These are phyloP conservation scores for Sporothrix luriei DNA, from an alignment of 2,329 filamentous ascomycete species.

Conservation along the genomic window DNA sequence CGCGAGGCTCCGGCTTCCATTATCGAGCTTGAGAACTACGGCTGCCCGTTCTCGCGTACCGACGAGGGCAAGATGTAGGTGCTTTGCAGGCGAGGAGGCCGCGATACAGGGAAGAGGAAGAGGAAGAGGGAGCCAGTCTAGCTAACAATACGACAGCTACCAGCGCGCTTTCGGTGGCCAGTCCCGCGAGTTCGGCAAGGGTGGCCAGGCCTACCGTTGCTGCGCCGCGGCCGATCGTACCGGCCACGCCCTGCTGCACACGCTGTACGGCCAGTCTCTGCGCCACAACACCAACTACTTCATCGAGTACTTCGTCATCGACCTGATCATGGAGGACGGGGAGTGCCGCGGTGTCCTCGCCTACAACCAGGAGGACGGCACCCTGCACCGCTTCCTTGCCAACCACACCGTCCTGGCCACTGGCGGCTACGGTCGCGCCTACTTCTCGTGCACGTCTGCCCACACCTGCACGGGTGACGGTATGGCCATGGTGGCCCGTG, in stretches of 20 bases:
- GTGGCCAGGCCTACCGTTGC: constrained; percentile 96
- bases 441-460: constrained; percentile 97
- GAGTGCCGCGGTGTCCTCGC: constrained; percentile 95
- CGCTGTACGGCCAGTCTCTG: constrained; percentile 95
- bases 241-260: constrained; percentile 96
- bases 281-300: constrained; percentile 99
- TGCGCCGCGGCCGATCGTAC: constrained; percentile 96
- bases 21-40: constrained; percentile 95
- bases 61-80: constrained; percentile 90
- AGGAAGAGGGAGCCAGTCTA: neutral
- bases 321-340: constrained; percentile 96
- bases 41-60: constrained; percentile 93
- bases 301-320: constrained; percentile 97
- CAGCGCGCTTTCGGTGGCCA: constrained; percentile 98
- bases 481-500: constrained; percentile 98
- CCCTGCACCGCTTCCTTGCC: constrained; percentile 92
- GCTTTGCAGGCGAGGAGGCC: too few relatives aligned
- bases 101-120: neutral
- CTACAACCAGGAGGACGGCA: constrained; percentile 98
- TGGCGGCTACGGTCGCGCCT: constrained; percentile 95
- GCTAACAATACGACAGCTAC: constrained; percentile 60
- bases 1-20: constrained; percentile 89
- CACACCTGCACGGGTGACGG: constrained; percentile 99
- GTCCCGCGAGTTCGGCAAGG: constrained; percentile 92
- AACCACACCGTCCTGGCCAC: constrained; percentile 97